phyloP scores from a whole-genome alignment of 768 basidiomycete species.

The Tulasnella sp. region DNA sequence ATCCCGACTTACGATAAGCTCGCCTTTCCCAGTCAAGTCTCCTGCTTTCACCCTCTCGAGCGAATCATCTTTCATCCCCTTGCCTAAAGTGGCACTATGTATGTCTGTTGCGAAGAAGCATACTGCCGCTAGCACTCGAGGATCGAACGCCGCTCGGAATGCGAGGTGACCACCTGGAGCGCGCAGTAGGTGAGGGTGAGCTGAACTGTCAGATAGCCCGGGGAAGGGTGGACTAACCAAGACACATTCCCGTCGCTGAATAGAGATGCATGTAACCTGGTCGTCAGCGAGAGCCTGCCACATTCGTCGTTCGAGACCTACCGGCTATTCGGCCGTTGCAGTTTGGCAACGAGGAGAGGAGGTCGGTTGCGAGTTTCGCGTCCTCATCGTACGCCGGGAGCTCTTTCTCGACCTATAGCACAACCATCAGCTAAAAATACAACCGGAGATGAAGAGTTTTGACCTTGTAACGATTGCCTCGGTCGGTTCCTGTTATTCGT shows the following conservation, averaged over 20 bases:
- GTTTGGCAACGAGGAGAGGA: constrained; percentile 65
- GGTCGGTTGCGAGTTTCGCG: constrained; percentile 68
- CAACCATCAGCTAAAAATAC: not conserved
- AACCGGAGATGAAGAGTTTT: not conserved
- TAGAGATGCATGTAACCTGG: constrained; percentile 2
- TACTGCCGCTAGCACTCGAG: constrained; percentile 73
- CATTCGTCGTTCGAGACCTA: constrained; percentile 34
- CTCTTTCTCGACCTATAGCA: constrained; percentile 78
- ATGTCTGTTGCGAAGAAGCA: constrained; percentile 97
- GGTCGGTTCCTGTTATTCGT: constrained; percentile 59
- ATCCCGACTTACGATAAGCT: constrained; percentile 61
- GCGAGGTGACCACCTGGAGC: constrained; percentile 7
- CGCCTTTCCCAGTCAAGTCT: constrained; percentile 72
- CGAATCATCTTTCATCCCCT: constrained; percentile 74
- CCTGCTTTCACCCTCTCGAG: constrained; percentile 69
- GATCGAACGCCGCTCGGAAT: constrained; percentile 78
- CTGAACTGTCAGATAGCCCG: not conserved
- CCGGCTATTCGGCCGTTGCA: constrained; percentile 91
- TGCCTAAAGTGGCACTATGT: constrained; percentile 81
- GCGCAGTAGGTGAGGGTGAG: constrained; percentile 11
- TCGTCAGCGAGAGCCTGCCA: not conserved
- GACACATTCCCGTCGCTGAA: constrained; percentile 83
- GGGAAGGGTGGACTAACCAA: constrained; percentile 43
- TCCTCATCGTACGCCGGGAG: constrained; percentile 91
- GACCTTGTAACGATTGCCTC: constrained; percentile 92